Conservation (phyloP, 805 yeast genomes). For the Saccharomycopsis sp. region DNA sequence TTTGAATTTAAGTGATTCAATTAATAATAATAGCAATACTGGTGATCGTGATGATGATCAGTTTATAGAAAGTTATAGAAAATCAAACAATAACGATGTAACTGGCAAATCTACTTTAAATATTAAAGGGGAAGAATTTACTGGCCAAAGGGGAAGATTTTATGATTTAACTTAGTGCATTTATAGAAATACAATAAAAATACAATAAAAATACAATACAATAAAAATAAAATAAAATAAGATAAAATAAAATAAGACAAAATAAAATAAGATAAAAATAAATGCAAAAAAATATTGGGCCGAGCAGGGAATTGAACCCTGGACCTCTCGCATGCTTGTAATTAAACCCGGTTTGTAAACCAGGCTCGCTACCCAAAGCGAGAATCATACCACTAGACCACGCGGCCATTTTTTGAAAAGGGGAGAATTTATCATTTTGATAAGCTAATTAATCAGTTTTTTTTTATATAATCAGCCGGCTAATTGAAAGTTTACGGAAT, state of each 20-base stretch:
- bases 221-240: not conserved
- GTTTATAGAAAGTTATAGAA: not conserved
- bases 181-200: not conserved
- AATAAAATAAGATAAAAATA: not conserved
- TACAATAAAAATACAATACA: not conserved
- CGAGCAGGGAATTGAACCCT: slow-evolving; percentile 23
- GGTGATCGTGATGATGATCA: too few species aligned
- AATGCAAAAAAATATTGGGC: slow-evolving; percentile 11
- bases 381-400: slow-evolving; percentile 54
- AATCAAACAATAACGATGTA: slow-evolving; percentile 11
- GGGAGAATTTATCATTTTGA: too few species aligned
- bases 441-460: too few species aligned
- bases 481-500: too few species aligned
- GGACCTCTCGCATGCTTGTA: slow-evolving; percentile 22
- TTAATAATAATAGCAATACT: too few species aligned
- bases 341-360: not conserved
- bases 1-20: too few species aligned
- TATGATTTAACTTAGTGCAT: slow-evolving; percentile 30
- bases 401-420: too few species aligned
- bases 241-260: not conserved
- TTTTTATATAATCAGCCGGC: too few species aligned
- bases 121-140: slow-evolving; percentile 31
- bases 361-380: slow-evolving; percentile 38
- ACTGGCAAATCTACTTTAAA: slow-evolving; percentile 25
- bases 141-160: slow-evolving; percentile 36